Evolutionary conservation across 1,139 yeast genomes (phyloP).

Genomic region (Candida freyschussii): DNA sequence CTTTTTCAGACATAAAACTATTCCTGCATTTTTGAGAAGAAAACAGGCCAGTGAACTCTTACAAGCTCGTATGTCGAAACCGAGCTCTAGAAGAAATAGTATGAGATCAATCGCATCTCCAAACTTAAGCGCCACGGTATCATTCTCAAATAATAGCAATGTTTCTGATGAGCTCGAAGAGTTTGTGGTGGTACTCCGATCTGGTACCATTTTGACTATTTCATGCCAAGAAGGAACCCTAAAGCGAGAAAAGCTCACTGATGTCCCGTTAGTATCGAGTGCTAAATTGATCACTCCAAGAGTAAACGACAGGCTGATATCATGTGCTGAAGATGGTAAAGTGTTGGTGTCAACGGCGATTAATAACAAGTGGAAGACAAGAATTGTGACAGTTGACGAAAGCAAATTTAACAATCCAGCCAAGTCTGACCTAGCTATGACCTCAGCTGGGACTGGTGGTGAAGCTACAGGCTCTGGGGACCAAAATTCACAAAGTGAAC

Average conservation of each 20-base stretch:
- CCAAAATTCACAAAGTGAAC: background rate
- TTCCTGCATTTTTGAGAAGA: slow-evolving; percentile 46
- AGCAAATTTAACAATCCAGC: slow-evolving; percentile 41
- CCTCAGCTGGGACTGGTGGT: slow-evolving; percentile 2
- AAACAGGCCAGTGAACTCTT: slow-evolving; percentile 30
- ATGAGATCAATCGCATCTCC: slow-evolving; percentile 27
- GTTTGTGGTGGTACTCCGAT: slow-evolving; percentile 34
- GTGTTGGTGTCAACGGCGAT: slow-evolving; percentile 60
- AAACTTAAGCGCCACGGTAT: slow-evolving; percentile 13
- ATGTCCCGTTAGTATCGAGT: slow-evolving; percentile 41
- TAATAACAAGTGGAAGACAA: slow-evolving; percentile 62
- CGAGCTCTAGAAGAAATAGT: slow-evolving; percentile 28
- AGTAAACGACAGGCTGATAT: slow-evolving; percentile 66
- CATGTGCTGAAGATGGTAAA: slow-evolving; percentile 46
- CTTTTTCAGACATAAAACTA: slow-evolving; percentile 54
- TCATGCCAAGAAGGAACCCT: slow-evolving; percentile 45
- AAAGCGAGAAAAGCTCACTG: slow-evolving; percentile 27
- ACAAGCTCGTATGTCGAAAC: slow-evolving; percentile 4
- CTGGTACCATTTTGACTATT: slow-evolving; percentile 45
- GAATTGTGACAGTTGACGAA: slow-evolving; percentile 44
- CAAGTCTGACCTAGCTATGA: background rate
- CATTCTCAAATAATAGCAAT: slow-evolving; percentile 21
- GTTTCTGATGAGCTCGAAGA: slow-evolving; percentile 29
- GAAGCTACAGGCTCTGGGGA: background rate
- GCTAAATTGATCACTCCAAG: slow-evolving; percentile 63